Base-by-base conservation (phyloP, 208 protist species). In the Leptomonas pyrrhocoris region DNA sequence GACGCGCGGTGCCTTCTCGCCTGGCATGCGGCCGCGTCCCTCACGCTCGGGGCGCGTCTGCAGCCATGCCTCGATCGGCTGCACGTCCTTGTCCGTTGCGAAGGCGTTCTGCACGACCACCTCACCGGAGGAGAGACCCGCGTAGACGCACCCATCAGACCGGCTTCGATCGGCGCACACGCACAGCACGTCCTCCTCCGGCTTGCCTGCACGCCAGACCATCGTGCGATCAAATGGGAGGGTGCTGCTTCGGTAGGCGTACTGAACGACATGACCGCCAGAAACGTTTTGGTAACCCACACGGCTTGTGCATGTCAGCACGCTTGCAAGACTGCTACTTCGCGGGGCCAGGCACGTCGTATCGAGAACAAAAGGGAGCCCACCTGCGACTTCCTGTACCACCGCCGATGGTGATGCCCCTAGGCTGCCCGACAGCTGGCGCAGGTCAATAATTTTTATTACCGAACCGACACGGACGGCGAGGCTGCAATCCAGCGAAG, bases 191-290 rank as follows among this genome's bases (percentile, higher is more conserved):
- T 94, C 86, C 75, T 90, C 86, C 59, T 90, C 75, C 7, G 74
- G 21, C 25, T 43, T 56, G 19, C 77, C 77, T 1, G 78, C 76
- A n/a, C 61, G 64, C 85, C 86, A 90, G 16, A 62, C 65, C 40
- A 67, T 38, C 8, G 49, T 60, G 25, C 54, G 56, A 12, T 42
- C 49, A 25, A 72, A 23, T 11, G 31, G 34, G 15, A 5, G 50
- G n/a, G 31, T 16, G 65, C 30, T 54, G 23, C 54, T 16, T 21
- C 43, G 11, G 65, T 43, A 80, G 28, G 51, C 46, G 57, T 82
- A 82, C 30, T 80, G 74, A 19, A 94, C 73, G 13, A 94, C 86
- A 67, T 92, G 89, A 9, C 89, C 89, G 27, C 89, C 89, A 5
- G 59, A 51, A 11, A 69, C 53, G 21, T 80, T 40, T 13, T 48